Evolutionary conservation across 2,329 filamentous ascomycete species (phyloP).

Genomic region (Xylariales sp.): DNA sequence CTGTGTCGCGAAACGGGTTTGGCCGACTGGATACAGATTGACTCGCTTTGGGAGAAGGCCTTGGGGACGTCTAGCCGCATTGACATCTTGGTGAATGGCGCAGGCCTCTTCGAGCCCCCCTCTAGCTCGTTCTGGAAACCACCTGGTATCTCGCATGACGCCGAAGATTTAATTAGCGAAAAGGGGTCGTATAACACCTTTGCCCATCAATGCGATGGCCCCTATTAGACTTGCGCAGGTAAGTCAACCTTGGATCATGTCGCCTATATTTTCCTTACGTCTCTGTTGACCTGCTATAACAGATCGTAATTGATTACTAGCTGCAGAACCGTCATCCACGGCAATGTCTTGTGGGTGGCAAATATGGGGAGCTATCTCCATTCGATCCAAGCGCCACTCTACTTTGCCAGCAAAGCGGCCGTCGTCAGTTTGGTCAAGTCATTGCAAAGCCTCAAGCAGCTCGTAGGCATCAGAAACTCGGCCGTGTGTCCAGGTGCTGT

Average conservation of each 20-base stretch:
- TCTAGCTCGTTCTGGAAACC: conserved; percentile 18
- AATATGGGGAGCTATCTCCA: conserved; percentile 27
- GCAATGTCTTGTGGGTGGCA: conserved; percentile 23
- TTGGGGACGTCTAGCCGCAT: conserved; percentile 14
- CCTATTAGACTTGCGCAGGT: conserved; percentile 20
- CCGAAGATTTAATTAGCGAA: too few species aligned
- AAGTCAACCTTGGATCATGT: too few species aligned
- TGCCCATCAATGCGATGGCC: conserved; percentile 16
- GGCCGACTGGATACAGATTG: conserved; percentile 22
- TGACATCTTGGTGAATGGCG: conserved; percentile 14
- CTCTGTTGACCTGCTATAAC: too few species aligned
- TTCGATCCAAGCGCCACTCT: conserved; percentile 24
- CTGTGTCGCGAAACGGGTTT: conserved; percentile 12
- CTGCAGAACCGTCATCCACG: conserved; percentile 17
- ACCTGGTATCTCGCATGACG: conserved; percentile 15
- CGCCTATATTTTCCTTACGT: too few species aligned
- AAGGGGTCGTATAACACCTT: conserved; percentile 18
- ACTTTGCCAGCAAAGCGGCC: conserved; percentile 25
- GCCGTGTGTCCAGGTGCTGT: conserved; percentile 30
- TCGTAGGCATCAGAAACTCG: conserved; percentile 28
- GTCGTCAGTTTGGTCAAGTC: conserved; percentile 17
- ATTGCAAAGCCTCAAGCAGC: conserved; percentile 24
- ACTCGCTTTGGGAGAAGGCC: conserved; percentile 15
- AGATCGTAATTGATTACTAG: conserved; percentile 26
- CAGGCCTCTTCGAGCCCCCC: conserved; percentile 18